Evolutionary conservation across 2,329 filamentous ascomycete species (phyloP).

Genomic region (Neophaeococcomyces mojaviensis): DNA sequence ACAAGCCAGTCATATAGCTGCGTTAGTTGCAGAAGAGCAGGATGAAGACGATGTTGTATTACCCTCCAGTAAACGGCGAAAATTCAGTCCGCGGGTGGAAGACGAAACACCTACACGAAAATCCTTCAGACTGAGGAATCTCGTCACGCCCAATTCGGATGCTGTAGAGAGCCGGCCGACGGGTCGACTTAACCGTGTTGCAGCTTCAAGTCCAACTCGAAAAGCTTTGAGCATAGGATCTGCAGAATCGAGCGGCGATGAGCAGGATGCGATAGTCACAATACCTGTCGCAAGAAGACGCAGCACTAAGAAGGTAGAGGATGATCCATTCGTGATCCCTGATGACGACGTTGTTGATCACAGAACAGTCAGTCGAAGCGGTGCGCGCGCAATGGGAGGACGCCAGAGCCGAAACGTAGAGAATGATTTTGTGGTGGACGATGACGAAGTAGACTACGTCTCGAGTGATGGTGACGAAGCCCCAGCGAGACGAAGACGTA

Average conservation of each 20-base stretch:
- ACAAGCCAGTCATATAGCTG: neutral
- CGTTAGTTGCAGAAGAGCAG: slow-evolving; percentile 1
- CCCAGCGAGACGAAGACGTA: neutral
- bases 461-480: slow-evolving; percentile 9
- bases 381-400: neutral
- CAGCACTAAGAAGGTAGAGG: slow-evolving; percentile 22
- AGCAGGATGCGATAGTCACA: slow-evolving; percentile 20
- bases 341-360: slow-evolving; percentile 18
- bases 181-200: too few relatives aligned
- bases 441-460: slow-evolving; percentile 20
- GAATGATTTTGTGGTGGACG: slow-evolving; percentile 24
- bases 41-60: slow-evolving; percentile 19
- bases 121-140: slow-evolving; percentile 6
- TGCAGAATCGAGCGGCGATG: slow-evolving; percentile 27
- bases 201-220: neutral
- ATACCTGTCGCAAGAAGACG: slow-evolving; percentile 11
- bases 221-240: slow-evolving; percentile 16
- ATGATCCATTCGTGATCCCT: slow-evolving; percentile 22
- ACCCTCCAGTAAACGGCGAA: slow-evolving; percentile 17
- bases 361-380: slow-evolving; percentile 5
- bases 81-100: neutral
- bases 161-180: too few relatives aligned
- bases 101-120: slow-evolving; percentile 8
- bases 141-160: neutral
- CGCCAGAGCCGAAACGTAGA: slow-evolving; percentile 22